Evolutionary conservation across 495 filamentous ascomycete species (phyloP).

Genomic region (Sabuloglossum arenarium): DNA sequence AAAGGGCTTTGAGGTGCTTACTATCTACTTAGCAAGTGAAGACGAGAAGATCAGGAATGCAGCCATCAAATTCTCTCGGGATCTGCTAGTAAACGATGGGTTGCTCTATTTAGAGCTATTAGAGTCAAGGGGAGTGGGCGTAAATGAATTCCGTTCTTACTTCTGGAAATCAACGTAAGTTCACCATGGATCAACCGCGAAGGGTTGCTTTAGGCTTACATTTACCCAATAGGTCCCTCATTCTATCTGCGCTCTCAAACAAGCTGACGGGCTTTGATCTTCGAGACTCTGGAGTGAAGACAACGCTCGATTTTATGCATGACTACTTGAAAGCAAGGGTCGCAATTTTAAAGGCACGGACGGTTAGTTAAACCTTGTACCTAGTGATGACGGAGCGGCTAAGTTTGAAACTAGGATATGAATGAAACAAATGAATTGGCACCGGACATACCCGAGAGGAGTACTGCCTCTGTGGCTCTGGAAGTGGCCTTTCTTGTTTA

Average conservation of each 20-base stretch:
- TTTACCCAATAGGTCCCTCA: slow-evolving; percentile 1
- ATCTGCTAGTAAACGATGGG: slow-evolving; percentile 11
- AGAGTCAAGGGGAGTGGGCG: neutral
- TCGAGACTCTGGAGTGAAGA: slow-evolving; percentile 2
- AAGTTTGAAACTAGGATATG: neutral
- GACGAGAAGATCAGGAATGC: slow-evolving; percentile 27
- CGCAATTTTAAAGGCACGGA: neutral
- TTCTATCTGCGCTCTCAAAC: slow-evolving; percentile 3
- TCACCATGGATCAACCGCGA: neutral
- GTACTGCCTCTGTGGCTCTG: slow-evolving; percentile 18
- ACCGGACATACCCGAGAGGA: slow-evolving; percentile 14
- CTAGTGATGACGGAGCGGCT: neutral
- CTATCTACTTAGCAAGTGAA: slow-evolving; percentile 28
- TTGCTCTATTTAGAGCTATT: neutral
- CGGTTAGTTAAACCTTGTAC: neutral
- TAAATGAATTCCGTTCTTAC: slow-evolving; percentile 19
- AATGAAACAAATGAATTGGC: neutral
- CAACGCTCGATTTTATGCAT: neutral
- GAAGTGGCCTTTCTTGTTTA: slow-evolving; percentile 38
- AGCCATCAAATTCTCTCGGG: slow-evolving; percentile 23
- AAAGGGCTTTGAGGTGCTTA: slow-evolving; percentile 26
- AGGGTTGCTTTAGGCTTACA: neutral
- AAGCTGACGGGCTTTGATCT: neutral
- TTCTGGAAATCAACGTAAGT: slow-evolving; percentile 35
- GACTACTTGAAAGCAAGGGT: neutral